Evolutionary conservation across 805 yeast species (phyloP).

Genomic region (Yarrowia hollandica): DNA sequence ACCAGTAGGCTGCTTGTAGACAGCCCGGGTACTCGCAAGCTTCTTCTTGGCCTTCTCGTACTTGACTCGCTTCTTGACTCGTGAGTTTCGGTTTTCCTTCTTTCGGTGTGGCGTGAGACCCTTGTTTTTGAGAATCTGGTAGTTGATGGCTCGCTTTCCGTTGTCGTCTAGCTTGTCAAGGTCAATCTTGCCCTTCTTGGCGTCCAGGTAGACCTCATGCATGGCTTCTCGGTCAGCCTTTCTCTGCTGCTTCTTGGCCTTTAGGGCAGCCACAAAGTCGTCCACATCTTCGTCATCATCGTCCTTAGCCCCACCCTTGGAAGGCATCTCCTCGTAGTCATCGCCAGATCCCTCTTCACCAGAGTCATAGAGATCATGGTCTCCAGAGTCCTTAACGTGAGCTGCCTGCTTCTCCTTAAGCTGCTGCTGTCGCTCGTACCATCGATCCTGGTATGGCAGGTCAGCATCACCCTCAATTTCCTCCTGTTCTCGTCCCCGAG

Average conservation of each 20-base stretch:
- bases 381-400: conserved; percentile 49
- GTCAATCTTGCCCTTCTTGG: conserved; percentile 82
- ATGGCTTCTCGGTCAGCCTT: conserved; percentile 59
- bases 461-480: conserved; percentile 71
- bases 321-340: conserved; percentile 34
- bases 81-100: conserved; percentile 90
- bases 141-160: conserved; percentile 93
- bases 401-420: conserved; percentile 71
- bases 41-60: conserved; percentile 94
- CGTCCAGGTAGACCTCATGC: conserved; percentile 69
- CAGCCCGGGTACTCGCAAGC: conserved; percentile 84
- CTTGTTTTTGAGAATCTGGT: conserved; percentile 92
- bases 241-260: conserved; percentile 49
- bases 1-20: conserved; percentile 71
- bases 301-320: conserved; percentile 35
- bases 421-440: conserved; percentile 86
- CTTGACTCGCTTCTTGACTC: conserved; percentile 98
- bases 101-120: conserved; percentile 92
- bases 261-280: conserved; percentile 61
- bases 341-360: conserved; percentile 48
- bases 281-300: conserved; percentile 50
- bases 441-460: conserved; percentile 85
- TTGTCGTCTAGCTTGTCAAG: conserved; percentile 59
- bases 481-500: conserved; percentile 35
- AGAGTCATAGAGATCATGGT: conserved; percentile 36